These are phyloP conservation scores for Porogramme epimiltina DNA, from an alignment of 1,284 basidiomycete genomes.

Conservation along the genomic window DNA sequence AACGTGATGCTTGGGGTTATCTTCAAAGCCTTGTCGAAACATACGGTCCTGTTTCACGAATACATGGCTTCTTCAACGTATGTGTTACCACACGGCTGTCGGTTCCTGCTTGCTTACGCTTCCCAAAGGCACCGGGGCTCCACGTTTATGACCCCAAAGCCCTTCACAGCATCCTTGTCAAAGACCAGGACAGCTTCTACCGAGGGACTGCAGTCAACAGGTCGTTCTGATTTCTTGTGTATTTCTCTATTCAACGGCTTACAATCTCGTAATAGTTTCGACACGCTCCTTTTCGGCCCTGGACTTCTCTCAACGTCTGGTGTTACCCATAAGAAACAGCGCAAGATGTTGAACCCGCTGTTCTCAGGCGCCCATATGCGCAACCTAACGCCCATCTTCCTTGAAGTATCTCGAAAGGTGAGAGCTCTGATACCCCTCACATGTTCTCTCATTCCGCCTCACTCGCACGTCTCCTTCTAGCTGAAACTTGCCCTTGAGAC, in stretches of 20 bases:
- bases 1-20: neutral
- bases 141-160: conserved; percentile 2
- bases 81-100: neutral
- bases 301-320: neutral
- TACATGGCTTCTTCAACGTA: conserved; percentile 4
- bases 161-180: conserved; percentile 2
- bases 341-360: conserved; percentile 19
- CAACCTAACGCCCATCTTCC: conserved; percentile 13
- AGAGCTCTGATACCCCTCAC: neutral
- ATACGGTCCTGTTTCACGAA: neutral
- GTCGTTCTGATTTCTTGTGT: neutral
- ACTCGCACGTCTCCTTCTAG: neutral
- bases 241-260: neutral
- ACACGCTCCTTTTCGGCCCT: neutral
- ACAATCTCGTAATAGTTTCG: neutral
- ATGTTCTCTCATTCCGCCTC: neutral
- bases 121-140: neutral
- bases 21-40: neutral
- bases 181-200: conserved; percentile 2
- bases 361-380: conserved; percentile 21
- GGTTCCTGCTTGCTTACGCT: neutral
- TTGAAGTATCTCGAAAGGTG: neutral
- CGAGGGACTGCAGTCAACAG: neutral
- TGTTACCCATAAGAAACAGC: conserved; percentile 4
- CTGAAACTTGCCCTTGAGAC: neutral